A percentile compares a stretch with the other conserved stretches of the same genome.
phyloP scores from a whole-genome alignment of 139 green algal genomes.

The Zygnema circumcarinatum region DNA sequence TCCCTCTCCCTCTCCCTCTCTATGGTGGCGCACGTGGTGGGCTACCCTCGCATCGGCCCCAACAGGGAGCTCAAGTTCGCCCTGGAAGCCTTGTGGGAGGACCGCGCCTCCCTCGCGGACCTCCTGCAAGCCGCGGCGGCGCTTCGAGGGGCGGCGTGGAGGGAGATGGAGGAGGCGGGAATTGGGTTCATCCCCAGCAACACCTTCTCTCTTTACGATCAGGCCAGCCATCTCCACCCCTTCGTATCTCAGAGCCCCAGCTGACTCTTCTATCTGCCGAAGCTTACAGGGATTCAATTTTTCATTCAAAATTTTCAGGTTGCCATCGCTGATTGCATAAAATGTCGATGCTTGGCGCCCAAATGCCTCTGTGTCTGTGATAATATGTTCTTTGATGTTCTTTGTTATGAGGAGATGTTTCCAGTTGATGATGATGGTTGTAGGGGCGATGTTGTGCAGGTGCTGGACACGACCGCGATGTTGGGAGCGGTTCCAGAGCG shows the following conservation, averaged over 20 bases:
- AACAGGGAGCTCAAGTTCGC: constrained; percentile 87
- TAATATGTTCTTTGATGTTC: neutral
- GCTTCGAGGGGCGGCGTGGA: constrained; percentile 69
- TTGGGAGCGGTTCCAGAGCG: constrained; percentile 76
- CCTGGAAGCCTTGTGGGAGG: constrained; percentile 82
- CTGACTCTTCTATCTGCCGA: too few species aligned
- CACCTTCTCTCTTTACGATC: constrained; percentile 85
- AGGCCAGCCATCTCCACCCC: constrained; percentile 50
- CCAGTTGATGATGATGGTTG: neutral
- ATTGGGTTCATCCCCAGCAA: constrained; percentile 68
- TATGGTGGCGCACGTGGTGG: constrained; percentile 48
- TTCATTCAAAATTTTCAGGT: too few species aligned
- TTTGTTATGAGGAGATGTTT: neutral
- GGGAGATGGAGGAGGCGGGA: constrained; percentile 67
- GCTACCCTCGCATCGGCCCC: constrained; percentile 78
- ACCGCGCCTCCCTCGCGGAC: constrained; percentile 58
- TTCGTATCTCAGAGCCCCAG: too few species aligned
- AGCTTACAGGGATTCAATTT: too few species aligned
- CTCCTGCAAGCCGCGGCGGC: constrained; percentile 64
- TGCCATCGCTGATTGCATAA: too few species aligned
- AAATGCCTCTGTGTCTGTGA: neutral
- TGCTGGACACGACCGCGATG: constrained; percentile 81
- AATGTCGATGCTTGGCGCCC: neutral
- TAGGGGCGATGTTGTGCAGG: too few species aligned
- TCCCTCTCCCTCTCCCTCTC: neutral